Conservation (phyloP, 495 filamentous ascomycete species). For the Aspergillus hancockii region DNA sequence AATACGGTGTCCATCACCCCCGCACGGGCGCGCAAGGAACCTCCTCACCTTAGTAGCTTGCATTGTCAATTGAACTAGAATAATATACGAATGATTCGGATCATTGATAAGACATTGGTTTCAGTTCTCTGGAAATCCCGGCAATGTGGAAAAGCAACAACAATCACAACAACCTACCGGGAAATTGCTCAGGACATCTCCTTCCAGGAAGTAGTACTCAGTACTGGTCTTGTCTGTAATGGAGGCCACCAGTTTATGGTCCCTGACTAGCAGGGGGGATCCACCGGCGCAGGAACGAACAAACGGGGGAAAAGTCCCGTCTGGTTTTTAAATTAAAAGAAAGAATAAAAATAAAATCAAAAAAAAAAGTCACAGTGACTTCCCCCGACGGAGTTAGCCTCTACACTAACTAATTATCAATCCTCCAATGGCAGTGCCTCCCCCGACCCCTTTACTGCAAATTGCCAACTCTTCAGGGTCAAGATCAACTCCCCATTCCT, state of each 20-base stretch:
- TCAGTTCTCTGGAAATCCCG: neutral
- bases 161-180: neutral
- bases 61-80: neutral
- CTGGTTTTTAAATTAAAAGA: neutral
- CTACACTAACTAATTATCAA: neutral
- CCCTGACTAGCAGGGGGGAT: slow-evolving; percentile 22
- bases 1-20: neutral
- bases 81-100: neutral
- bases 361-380: neutral
- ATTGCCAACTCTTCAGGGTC: slow-evolving; percentile 18
- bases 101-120: neutral
- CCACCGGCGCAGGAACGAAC: slow-evolving; percentile 24
- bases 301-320: slow-evolving; percentile 8
- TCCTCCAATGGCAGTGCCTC: slow-evolving; percentile 12
- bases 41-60: neutral
- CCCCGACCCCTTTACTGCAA: slow-evolving; percentile 15
- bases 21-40: slow-evolving; percentile 18
- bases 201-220: too few relatives aligned
- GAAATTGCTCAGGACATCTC: neutral
- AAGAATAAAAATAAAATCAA: neutral
- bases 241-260: slow-evolving; percentile 4
- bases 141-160: neutral
- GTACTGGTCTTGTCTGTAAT: neutral
- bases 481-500: slow-evolving; percentile 26
- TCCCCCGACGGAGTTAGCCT: neutral